Conservation (phyloP, 2,329 filamentous ascomycete genomes). For the Arachnomyces sp. region DNA sequence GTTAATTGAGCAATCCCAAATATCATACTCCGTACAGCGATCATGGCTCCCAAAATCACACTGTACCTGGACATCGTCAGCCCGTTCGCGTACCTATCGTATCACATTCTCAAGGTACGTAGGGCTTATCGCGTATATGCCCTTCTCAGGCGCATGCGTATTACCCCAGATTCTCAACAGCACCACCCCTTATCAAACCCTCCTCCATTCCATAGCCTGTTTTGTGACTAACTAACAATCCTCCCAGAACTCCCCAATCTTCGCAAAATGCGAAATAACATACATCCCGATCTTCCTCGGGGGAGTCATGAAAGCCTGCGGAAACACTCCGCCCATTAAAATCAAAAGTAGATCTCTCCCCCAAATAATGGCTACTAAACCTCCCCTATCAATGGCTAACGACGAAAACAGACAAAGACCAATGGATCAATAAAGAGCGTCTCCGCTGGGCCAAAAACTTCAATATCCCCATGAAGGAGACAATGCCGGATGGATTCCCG, state of each 20-base stretch:
- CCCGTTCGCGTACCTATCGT: conserved; percentile 54
- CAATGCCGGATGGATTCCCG: conserved; percentile 45
- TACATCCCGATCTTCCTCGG: conserved; percentile 54
- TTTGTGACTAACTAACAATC: conserved; percentile 1
- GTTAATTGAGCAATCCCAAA: background rate
- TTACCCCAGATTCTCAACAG: background rate
- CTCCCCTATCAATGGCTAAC: background rate
- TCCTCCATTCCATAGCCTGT: background rate
- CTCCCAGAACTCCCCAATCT: conserved; percentile 46
- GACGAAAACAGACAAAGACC: conserved; percentile 46
- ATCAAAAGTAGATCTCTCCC: conserved; percentile 46
- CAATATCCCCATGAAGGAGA: conserved; percentile 43
- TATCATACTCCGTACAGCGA: background rate
- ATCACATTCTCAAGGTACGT: conserved; percentile 46
- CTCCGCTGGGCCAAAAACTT: conserved; percentile 46
- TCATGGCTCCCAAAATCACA: conserved; percentile 45
- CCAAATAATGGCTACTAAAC: background rate
- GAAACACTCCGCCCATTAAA: conserved; percentile 45
- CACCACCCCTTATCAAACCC: too few species aligned
- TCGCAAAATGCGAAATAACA: conserved; percentile 46
- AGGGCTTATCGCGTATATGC: background rate
- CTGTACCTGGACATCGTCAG: conserved; percentile 53
- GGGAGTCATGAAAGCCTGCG: conserved; percentile 50
- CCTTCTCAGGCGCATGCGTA: too few species aligned
- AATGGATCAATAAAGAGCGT: conserved; percentile 49